A percentile compares a stretch with the other conserved stretches of the same genome.
phyloP scores from a whole-genome alignment of 495 filamentous ascomycete species.

The Cercophora samala region DNA sequence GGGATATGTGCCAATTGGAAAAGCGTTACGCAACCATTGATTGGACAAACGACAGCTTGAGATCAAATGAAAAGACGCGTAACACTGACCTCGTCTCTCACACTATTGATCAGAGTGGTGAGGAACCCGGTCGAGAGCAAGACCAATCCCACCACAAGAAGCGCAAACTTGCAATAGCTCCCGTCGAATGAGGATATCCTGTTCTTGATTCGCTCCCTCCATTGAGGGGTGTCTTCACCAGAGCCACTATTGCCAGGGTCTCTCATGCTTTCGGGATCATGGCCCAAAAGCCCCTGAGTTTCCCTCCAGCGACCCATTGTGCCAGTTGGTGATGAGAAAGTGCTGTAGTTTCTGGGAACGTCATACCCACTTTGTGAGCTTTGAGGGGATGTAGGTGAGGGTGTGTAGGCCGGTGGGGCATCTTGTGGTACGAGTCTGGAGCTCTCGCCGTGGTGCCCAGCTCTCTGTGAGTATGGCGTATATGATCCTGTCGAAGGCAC shows the following conservation, averaged over 20 bases:
- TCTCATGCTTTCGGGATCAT: conserved; percentile 44
- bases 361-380: conserved; percentile 8
- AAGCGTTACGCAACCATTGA: not conserved
- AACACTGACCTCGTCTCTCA: conserved; percentile 28
- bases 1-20: not conserved
- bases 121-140: conserved; percentile 32
- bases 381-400: conserved; percentile 35
- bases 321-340: conserved; percentile 29
- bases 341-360: conserved; percentile 37
- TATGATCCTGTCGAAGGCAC: conserved; percentile 24
- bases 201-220: conserved; percentile 35
- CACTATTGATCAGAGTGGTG: conserved; percentile 19
- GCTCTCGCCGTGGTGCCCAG: conserved; percentile 18
- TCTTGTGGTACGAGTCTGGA: conserved; percentile 37
- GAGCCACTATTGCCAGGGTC: conserved; percentile 6
- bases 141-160: conserved; percentile 31
- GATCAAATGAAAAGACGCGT: conserved; percentile 13
- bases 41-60: not conserved
- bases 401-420: conserved; percentile 47
- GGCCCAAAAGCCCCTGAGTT: conserved; percentile 33
- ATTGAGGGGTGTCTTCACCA: conserved; percentile 10
- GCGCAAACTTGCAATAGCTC: conserved; percentile 25
- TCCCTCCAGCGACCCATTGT: conserved; percentile 43
- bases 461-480: conserved; percentile 20
- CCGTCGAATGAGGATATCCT: conserved; percentile 22